These are phyloP conservation scores for Tylopilus sp. DNA, from an alignment of 1,284 basidiomycete genomes.

Conservation along the genomic window DNA sequence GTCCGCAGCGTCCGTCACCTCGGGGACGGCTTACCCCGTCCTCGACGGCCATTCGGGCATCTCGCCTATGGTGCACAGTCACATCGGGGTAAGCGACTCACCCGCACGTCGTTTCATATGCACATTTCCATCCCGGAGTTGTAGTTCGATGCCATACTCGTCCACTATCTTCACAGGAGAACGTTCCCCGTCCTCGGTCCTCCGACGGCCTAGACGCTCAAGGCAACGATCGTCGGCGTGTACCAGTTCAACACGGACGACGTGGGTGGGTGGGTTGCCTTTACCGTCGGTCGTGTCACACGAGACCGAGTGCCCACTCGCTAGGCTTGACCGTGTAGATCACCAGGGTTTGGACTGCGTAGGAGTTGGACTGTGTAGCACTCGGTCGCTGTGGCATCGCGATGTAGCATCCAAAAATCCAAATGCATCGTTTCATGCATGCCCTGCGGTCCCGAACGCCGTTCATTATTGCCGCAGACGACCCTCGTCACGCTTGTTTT, in stretches of 20 bases:
- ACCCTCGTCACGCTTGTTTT: too few species aligned
- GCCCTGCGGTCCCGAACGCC: not conserved
- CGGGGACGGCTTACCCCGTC: conserved; percentile 71
- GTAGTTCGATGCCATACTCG: conserved; percentile 71
- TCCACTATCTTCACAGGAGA: conserved; percentile 92
- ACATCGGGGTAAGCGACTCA: conserved; percentile 79
- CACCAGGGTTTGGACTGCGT: conserved; percentile 64
- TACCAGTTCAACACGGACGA: conserved; percentile 99
- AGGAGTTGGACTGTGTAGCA: conserved; percentile 4
- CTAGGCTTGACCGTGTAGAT: conserved; percentile 71
- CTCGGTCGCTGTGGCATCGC: not conserved
- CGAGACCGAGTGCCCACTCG: conserved; percentile 10
- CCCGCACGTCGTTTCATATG: too few species aligned
- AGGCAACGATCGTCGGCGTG: conserved; percentile 78
- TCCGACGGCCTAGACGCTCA: conserved; percentile 69
- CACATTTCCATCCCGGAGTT: not conserved
- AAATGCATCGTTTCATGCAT: not conserved
- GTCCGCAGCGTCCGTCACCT: conserved; percentile 73
- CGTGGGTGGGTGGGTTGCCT: conserved; percentile 81
- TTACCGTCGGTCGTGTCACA: conserved; percentile 4
- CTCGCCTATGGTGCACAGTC: conserved; percentile 88
- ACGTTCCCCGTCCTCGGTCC: conserved; percentile 86
- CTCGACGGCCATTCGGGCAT: conserved; percentile 88
- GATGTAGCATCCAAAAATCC: not conserved
- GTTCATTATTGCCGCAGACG: not conserved